Base-by-base conservation (phyloP, 352 stramenopile species). In the Pythium angustatum region DNA sequence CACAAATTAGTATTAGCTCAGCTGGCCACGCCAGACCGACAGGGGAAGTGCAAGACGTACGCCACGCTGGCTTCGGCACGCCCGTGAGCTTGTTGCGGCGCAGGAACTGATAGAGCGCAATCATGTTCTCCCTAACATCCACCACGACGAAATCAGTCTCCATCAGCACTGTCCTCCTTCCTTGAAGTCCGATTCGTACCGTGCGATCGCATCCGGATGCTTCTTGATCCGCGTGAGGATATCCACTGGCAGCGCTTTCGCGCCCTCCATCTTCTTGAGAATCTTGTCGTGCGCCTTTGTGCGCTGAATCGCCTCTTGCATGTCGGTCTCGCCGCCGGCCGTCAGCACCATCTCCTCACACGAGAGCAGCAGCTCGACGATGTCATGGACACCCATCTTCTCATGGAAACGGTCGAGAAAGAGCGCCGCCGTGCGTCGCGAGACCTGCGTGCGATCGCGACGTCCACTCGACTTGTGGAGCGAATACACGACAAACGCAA, bases 371-470 rank as follows among this genome's bases (percentile, higher is more conserved):
- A 92, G 51, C 64, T 94, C 85, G 34, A 91, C 77, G 38, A 94
- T 78, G 27, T 94, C 85, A 63, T 94, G 82, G 28, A 92, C 75
- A 50, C 83, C 88, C 83, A 92, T 91, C 44, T 85, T 85, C 17
- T 87, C 73, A n/a, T 75, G 72, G 33, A 94, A 69, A 1, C 71
- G 62, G 6, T 87, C 78, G 5, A 85, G 45, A 17, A 91, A 81
- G 24, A 69, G 68, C 17, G 73, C 57, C 4, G 68, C 51, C 1
- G 82, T 93, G 24, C 63, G 64, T 12, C 64, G 75, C 1, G 82
- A 91, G 36, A 91, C 59, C 48, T 88, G 76, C 51, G 83, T 88
- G 41, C 79, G 81, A 57, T 93, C 81, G 2, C 83, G 72, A 12
- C 75, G 75, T 2, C 79, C 75, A 36, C 77, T 73, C n/a, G 71